Conservation (phyloP, 108 stramenopile species). For the Stephanodiscus triporus region DNA sequence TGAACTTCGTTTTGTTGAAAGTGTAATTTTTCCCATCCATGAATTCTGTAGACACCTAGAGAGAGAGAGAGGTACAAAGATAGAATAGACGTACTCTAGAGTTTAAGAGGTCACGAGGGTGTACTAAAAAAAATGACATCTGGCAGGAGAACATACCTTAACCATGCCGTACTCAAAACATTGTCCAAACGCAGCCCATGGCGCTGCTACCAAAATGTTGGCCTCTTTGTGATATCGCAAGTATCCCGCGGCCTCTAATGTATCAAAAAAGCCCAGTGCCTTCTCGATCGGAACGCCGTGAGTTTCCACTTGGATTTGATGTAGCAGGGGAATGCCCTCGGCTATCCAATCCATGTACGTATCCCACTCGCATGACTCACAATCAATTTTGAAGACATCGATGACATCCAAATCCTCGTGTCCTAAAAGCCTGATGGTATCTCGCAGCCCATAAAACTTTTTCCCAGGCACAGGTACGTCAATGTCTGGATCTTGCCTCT, state of each 20-base stretch:
- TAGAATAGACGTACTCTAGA: too few species aligned
- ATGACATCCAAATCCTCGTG: constrained; percentile 55
- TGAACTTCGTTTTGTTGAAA: too few species aligned
- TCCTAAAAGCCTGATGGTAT: constrained; percentile 57
- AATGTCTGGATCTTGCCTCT: constrained; percentile 22
- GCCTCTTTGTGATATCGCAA: constrained; percentile 68
- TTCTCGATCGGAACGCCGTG: constrained; percentile 29
- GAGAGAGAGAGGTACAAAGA: too few species aligned
- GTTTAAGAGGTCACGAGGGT: too few species aligned
- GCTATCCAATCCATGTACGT: constrained; percentile 44
- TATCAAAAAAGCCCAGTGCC: constrained; percentile 51
- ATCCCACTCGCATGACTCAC: constrained; percentile 71
- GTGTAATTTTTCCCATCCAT: too few species aligned
- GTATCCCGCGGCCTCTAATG: constrained; percentile 49
- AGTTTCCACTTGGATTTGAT: constrained; percentile 50
- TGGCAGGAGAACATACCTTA: too few species aligned
- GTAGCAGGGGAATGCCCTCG: constrained; percentile 32
- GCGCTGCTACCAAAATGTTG: too few species aligned
- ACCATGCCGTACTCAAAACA: constrained; percentile 28
- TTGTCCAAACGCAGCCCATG: constrained; percentile 34
- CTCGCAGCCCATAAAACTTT: constrained; percentile 25
- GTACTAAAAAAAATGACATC: too few species aligned
- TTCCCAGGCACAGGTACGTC: not conserved
- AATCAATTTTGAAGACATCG: constrained; percentile 77
- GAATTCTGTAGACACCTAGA: too few species aligned